phyloP scores from a whole-genome alignment of 768 basidiomycete species.

The Tricholoma flavovirens region DNA sequence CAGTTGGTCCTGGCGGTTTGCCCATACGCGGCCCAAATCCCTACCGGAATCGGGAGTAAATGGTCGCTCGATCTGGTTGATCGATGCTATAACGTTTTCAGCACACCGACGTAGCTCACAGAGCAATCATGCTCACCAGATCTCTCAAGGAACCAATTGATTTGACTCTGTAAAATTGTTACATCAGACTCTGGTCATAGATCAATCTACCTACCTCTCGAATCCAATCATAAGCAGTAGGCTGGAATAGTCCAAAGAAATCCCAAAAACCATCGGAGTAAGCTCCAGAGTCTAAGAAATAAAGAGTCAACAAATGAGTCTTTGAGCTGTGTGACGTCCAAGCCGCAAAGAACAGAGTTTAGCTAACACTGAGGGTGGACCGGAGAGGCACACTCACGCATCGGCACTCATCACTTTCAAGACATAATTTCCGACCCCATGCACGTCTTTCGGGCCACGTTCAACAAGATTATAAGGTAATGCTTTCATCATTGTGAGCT shows the following conservation, averaged over 20 bases:
- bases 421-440: slow-evolving; percentile 90
- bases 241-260: slow-evolving; percentile 58
- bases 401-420: slow-evolving; percentile 82
- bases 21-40: slow-evolving; percentile 66
- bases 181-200: not conserved
- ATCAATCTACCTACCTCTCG: slow-evolving; percentile 42
- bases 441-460: slow-evolving; percentile 75
- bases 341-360: not conserved
- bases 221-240: slow-evolving; percentile 83
- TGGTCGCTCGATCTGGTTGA: slow-evolving; percentile 73
- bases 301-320: slow-evolving; percentile 84
- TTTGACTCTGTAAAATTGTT: slow-evolving; percentile 55
- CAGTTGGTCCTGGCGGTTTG: slow-evolving; percentile 53
- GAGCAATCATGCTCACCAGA: slow-evolving; percentile 42
- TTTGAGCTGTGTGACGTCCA: slow-evolving; percentile 49
- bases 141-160: slow-evolving; percentile 85
- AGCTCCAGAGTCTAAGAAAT: slow-evolving; percentile 85
- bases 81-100: slow-evolving; percentile 36
- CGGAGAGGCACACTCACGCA: slow-evolving; percentile 45
- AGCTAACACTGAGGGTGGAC: not conserved
- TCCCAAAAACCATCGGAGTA: slow-evolving; percentile 59
- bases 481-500: slow-evolving; percentile 64
- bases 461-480: slow-evolving; percentile 85
- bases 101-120: not conserved
- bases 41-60: slow-evolving; percentile 72